Conservation (phyloP, 345 rosid species). For the Acer saccharum region DNA sequence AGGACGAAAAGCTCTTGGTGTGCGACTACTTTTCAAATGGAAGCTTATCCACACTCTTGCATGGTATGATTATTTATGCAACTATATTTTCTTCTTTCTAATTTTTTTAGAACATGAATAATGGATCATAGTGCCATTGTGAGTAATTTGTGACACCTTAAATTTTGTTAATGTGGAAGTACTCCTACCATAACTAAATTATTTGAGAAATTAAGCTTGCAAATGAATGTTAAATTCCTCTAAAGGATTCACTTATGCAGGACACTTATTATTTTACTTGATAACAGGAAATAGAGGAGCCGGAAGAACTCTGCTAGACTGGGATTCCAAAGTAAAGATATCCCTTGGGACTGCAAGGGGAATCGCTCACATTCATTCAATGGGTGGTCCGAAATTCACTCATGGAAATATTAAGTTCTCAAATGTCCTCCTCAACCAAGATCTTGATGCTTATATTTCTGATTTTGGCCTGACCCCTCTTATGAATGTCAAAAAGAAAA, state of each 20-base stretch:
- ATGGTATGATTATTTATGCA: constrained; percentile 49
- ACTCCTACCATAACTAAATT: no score
- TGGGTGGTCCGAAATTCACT: constrained; percentile 69
- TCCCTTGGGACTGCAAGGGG: constrained; percentile 70
- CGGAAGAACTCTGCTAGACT: constrained; percentile 65
- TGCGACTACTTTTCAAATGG: constrained; percentile 63
- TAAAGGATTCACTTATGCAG: background rate
- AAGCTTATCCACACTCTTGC: constrained; percentile 67
- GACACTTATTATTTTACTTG: constrained; percentile 14
- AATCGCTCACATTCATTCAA: constrained; percentile 70
- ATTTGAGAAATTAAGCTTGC: no score
- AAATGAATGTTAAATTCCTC: no score
- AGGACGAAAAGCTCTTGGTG: constrained; percentile 90
- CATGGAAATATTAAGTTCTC: constrained; percentile 90
- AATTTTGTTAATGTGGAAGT: no score
- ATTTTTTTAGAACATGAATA: background rate
- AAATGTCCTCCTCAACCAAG: constrained; percentile 68
- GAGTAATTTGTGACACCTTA: no score
- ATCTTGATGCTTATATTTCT: constrained; percentile 54
- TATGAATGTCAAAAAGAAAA: constrained; percentile 39
- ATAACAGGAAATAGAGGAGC: constrained; percentile 54
- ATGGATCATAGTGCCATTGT: no score
- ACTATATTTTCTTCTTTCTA: background rate
- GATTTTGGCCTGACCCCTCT: constrained; percentile 75
- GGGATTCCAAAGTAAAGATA: constrained; percentile 72